Evolutionary conservation across 305 asterid species (phyloP).

Genomic region (Solanum aculeatissimum): DNA sequence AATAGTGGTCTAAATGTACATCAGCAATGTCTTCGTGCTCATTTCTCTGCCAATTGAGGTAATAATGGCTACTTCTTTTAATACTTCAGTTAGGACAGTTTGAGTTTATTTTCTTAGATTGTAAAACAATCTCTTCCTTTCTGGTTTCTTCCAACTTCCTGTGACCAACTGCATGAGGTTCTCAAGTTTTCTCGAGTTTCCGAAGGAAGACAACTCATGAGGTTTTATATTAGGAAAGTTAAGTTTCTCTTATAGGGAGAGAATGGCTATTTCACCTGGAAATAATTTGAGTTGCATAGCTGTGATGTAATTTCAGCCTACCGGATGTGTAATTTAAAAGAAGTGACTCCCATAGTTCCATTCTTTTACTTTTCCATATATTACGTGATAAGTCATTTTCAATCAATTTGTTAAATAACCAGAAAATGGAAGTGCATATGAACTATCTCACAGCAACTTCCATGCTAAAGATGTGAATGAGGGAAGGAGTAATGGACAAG

Average conservation of each 20-base stretch:
- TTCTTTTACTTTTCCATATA: background rate
- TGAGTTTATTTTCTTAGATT: background rate
- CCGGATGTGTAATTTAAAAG: background rate
- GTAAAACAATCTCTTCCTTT: background rate
- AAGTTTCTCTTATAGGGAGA: background rate
- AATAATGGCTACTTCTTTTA: background rate
- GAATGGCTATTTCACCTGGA: background rate
- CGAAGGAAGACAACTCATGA: background rate
- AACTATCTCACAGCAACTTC: background rate
- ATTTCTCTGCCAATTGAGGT: background rate
- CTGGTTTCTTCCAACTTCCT: background rate
- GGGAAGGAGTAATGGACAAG: background rate
- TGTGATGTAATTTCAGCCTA: background rate
- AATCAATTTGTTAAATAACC: background rate
- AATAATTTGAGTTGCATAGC: background rate
- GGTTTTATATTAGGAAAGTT: background rate
- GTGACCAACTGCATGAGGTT: background rate
- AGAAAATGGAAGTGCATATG: background rate
- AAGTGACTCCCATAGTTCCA: background rate
- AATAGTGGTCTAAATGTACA: background rate
- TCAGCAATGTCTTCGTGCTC: background rate
- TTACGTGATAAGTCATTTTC: background rate
- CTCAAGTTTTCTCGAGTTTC: background rate
- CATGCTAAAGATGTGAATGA: background rate
- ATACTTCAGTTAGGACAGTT: background rate